These are phyloP conservation scores for Camelina laxa DNA, from an alignment of 345 rosid genomes.

Conservation along the genomic window DNA sequence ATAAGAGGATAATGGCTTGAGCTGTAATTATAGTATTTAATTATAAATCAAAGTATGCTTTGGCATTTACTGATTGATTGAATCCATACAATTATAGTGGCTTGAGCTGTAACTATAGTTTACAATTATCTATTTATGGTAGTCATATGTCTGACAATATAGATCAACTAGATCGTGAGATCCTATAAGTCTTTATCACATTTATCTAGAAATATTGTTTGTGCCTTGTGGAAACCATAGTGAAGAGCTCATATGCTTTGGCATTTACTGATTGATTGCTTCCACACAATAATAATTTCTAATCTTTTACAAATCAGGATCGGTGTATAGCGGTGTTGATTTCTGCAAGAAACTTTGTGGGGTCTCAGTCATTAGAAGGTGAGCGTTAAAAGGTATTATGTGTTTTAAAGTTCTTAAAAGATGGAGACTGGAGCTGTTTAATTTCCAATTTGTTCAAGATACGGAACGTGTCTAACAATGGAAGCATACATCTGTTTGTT, in stretches of 20 bases:
- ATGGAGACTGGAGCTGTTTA: constrained; percentile 18
- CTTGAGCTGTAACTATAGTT: constrained; percentile 7
- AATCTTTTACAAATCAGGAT: constrained; percentile 55
- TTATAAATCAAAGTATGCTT: neutral
- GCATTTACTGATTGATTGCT: neutral
- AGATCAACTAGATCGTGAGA: constrained; percentile 3
- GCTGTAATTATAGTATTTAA: constrained; percentile 3
- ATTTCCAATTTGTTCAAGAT: neutral
- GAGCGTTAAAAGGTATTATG: constrained; percentile 55
- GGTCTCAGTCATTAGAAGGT: constrained; percentile 95
- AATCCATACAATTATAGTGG: neutral
- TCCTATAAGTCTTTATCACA: neutral
- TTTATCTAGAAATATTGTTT: constrained; percentile 14
- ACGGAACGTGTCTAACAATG: neutral
- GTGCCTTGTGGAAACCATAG: neutral
- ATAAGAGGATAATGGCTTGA: constrained; percentile 24
- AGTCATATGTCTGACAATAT: constrained; percentile 17
- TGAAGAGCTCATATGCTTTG: neutral
- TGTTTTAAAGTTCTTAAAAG: constrained; percentile 13
- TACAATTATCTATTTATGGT: neutral
- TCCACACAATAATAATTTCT: neutral
- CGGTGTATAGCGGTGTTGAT: constrained; percentile 90
- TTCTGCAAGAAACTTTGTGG: constrained; percentile 99
- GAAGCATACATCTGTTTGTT: constrained; percentile 27
- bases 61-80: neutral